Conservation (phyloP, 768 basidiomycete genomes). For the Boletus subparvulus region DNA sequence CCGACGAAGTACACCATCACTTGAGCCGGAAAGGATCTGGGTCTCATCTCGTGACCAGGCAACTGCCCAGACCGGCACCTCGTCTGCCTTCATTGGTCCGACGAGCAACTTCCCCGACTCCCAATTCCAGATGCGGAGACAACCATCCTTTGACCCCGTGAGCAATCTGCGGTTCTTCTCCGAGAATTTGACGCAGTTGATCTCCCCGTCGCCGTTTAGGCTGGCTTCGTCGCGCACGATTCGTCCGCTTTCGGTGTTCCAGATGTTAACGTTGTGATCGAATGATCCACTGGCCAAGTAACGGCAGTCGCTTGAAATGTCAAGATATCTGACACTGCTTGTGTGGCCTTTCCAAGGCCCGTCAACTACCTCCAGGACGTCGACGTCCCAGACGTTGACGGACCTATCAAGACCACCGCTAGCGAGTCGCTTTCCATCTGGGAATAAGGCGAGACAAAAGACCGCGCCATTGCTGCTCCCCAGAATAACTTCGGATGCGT, state of each 20-base stretch:
- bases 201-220: slow-evolving; percentile 24
- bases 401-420: slow-evolving; percentile 33
- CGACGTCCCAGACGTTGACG: slow-evolving; percentile 32
- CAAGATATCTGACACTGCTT: slow-evolving; percentile 30
- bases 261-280: slow-evolving; percentile 32
- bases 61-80: slow-evolving; percentile 28
- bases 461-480: slow-evolving; percentile 21
- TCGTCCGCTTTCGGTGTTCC: slow-evolving; percentile 29
- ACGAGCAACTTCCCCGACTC: slow-evolving; percentile 25
- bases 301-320: slow-evolving; percentile 28
- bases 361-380: slow-evolving; percentile 14
- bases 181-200: slow-evolving; percentile 31
- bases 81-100: slow-evolving; percentile 26
- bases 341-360: slow-evolving; percentile 26
- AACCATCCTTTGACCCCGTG: slow-evolving; percentile 30
- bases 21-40: slow-evolving; percentile 27
- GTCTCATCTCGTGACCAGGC: slow-evolving; percentile 32
- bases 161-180: slow-evolving; percentile 24
- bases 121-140: slow-evolving; percentile 32
- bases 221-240: slow-evolving; percentile 23
- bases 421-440: slow-evolving; percentile 27
- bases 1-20: slow-evolving; percentile 23
- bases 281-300: slow-evolving; percentile 32
- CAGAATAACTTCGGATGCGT: slow-evolving; percentile 25
- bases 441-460: slow-evolving; percentile 28